A percentile compares a stretch with the other conserved stretches of the same genome.
phyloP scores from a whole-genome alignment of 108 stramenopile species.

The Skeletonema marinoi region DNA sequence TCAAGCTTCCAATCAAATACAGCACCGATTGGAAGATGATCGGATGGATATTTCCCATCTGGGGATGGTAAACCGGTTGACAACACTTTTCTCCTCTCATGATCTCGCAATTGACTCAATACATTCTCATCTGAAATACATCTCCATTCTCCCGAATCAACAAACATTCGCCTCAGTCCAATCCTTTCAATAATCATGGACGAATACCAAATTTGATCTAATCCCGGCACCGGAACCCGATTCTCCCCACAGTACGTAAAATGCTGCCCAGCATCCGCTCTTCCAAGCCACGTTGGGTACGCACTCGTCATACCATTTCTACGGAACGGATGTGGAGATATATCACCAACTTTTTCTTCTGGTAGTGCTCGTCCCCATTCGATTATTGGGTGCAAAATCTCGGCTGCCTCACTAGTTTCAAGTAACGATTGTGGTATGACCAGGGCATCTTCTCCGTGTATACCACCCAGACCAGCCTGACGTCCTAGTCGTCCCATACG shows the following conservation, averaged over 20 bases:
- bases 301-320: conserved; percentile 47
- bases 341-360: conserved; percentile 41
- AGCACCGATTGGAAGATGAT: conserved; percentile 55
- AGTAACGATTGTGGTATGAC: conserved; percentile 43
- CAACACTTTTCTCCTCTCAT: conserved; percentile 33
- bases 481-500: conserved; percentile 48
- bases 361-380: conserved; percentile 56
- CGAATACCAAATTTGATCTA: conserved; percentile 64
- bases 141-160: conserved; percentile 28
- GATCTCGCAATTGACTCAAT: conserved; percentile 5
- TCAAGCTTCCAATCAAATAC: conserved; percentile 50
- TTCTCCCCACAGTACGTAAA: conserved; percentile 47
- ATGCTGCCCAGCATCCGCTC: conserved; percentile 35
- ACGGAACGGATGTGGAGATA: conserved; percentile 54
- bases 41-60: conserved; percentile 37
- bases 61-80: conserved; percentile 44
- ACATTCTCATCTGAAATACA: conserved; percentile 23
- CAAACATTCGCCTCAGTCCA: conserved; percentile 40
- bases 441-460: conserved; percentile 43
- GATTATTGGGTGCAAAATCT: conserved; percentile 49
- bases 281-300: conserved; percentile 47
- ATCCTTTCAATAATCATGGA: conserved; percentile 36
- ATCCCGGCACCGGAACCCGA: conserved; percentile 44
- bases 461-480: conserved; percentile 47
- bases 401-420: conserved; percentile 42